Percentiles rank a stretch among this genome's conserved stretches.
Evolutionary conservation across 75 land plant species (phyloP).

Genomic region (Selaginella moellendorffii): DNA sequence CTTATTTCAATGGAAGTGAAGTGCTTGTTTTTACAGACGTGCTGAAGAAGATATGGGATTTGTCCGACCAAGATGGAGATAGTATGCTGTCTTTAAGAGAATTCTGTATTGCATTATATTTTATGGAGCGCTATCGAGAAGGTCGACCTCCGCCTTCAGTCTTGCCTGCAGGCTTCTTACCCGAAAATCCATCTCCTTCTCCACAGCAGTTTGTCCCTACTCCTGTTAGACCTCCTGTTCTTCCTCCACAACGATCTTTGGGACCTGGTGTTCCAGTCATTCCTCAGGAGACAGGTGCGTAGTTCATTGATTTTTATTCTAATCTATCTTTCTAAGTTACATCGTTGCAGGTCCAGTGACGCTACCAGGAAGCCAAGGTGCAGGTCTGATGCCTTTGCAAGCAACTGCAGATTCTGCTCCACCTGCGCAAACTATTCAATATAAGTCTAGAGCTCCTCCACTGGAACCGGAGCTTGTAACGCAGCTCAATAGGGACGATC

Average conservation of each 20-base stretch:
- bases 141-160: slow-evolving; percentile 25
- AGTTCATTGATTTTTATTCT: not conserved
- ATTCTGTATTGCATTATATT: slow-evolving; percentile 33
- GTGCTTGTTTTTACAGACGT: too few relatives aligned
- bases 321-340: not conserved
- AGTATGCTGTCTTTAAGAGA: slow-evolving; percentile 35
- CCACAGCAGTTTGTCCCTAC: not conserved
- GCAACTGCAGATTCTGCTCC: not conserved
- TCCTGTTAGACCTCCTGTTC: not conserved
- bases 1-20: too few relatives aligned
- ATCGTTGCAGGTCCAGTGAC: not conserved
- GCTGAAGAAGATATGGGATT: slow-evolving; percentile 33
- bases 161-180: slow-evolving; percentile 17
- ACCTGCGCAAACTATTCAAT: slow-evolving; percentile 20
- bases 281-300: not conserved
- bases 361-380: not conserved
- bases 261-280: not conserved
- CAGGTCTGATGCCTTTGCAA: not conserved
- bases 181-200: not conserved
- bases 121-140: slow-evolving; percentile 33
- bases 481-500: slow-evolving; percentile 65
- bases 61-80: slow-evolving; percentile 35
- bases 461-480: slow-evolving; percentile 35
- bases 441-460: slow-evolving; percentile 35
- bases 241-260: not conserved